Base-by-base conservation (phyloP, 179 eudicot genomes). In the Beta macrorhiza region DNA sequence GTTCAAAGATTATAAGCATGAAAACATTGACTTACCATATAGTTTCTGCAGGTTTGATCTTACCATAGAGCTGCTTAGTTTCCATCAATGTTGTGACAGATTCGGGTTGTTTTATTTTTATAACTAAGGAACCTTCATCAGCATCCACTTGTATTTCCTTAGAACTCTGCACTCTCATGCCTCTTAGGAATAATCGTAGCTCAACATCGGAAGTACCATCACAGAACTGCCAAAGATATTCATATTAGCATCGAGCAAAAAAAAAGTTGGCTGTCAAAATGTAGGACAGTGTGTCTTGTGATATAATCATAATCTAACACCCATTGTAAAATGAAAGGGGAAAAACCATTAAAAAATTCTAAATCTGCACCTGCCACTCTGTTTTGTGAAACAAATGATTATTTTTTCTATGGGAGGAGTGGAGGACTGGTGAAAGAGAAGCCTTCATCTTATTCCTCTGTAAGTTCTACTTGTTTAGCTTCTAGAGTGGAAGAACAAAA, bases 21-120 rank as follows among this genome's bases (percentile, higher is more conserved):
- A 19, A 67, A 83, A 72, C 13, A 42, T 67, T 57, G 49, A 74
- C 67, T 80, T 65, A 96, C 99, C 99, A 96, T 91, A 94, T 96
- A 81, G 98, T 94, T 88, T 96, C 99, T 72, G 89, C 90, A 78
- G 99, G 94, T 83, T 96, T 96, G 79, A 96, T 91, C 87, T 85
- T 90, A 19, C 85, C 93, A 82, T 91, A 96, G 57, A 96, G 91
- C 67, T 85, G 87, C 63, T 88, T 81, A 55, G 93, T 91, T 77
- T 93, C 96, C 89, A 96, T 86, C 78, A 94, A 86, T 83, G 93
- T 89, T 85, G 77, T 83, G 65, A 81, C 67, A 15, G 82, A 80
- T 76, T 89, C 99, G 42, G 90, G 81, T 29, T 58, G 79, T 73
- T 85, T 78, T 70, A 90, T 83, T 75, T 70, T 87, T 37, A 94